Conservation (phyloP, 1,139 yeast genomes). For the Suhomyces guaymorum region DNA sequence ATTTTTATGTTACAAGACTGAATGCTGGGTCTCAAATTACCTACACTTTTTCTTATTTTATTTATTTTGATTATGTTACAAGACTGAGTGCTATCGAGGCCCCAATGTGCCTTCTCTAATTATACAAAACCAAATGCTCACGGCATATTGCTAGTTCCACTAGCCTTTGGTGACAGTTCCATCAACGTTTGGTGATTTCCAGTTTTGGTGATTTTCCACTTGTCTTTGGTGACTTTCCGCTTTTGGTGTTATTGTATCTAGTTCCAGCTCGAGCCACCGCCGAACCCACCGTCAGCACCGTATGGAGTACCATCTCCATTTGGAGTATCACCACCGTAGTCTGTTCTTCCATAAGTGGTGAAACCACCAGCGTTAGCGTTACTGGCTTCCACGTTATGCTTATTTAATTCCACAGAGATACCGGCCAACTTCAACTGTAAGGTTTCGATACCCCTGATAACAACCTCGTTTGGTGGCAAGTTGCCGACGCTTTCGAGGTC, state of each 20-base stretch:
- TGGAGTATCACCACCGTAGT: constrained; percentile 38
- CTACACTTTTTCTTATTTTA: too few relatives aligned
- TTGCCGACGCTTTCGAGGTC: constrained; percentile 93
- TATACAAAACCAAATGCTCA: neutral
- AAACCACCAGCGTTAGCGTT: constrained; percentile 46
- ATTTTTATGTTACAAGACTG: too few relatives aligned
- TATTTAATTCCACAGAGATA: constrained; percentile 77
- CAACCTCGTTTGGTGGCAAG: constrained; percentile 86
- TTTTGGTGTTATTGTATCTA: neutral
- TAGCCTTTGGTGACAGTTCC: neutral
- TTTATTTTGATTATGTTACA: constrained; percentile 1
- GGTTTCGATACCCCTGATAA: constrained; percentile 77
- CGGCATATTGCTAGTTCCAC: neutral
- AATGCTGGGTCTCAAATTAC: too few relatives aligned
- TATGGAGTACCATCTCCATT: constrained; percentile 44
- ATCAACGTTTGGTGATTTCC: neutral
- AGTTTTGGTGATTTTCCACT: neutral
- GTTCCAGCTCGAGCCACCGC: constrained; percentile 26
- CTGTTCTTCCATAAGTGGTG: constrained; percentile 53
- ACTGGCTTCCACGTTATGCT: constrained; percentile 54
- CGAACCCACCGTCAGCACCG: constrained; percentile 49
- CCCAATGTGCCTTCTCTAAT: neutral
- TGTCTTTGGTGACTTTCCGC: too few relatives aligned
- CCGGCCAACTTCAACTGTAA: constrained; percentile 90
- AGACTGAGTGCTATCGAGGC: too few relatives aligned